Percentiles rank a stretch among this genome's conserved stretches.
Conservation (phyloP, 306 rosid species). For the Lagenaria siceraria region DNA sequence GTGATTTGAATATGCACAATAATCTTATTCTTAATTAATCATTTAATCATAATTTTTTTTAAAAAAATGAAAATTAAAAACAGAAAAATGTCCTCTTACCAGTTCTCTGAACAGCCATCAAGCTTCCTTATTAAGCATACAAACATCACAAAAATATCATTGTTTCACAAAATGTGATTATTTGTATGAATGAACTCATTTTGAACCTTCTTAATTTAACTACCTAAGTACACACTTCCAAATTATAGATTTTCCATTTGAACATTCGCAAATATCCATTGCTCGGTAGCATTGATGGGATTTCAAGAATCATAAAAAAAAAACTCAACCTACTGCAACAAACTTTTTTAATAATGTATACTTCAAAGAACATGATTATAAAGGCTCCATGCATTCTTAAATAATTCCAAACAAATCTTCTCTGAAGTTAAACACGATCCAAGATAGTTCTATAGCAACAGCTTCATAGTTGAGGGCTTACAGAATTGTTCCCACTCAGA, state of each 20-base stretch:
- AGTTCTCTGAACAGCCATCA: background rate
- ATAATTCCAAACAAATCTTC: background rate
- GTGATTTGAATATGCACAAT: background rate
- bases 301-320: background rate
- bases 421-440: background rate
- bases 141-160: background rate
- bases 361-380: background rate
- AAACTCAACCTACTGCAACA: background rate
- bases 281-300: background rate
- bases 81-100: background rate
- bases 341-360: background rate
- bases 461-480: slow-evolving; percentile 29
- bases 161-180: background rate
- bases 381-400: background rate
- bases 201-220: background rate
- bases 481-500: slow-evolving; percentile 70
- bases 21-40: background rate
- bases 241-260: background rate
- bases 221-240: background rate
- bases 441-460: background rate
- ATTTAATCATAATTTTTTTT: background rate
- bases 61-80: background rate
- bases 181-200: background rate
- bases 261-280: background rate
- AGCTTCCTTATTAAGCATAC: background rate